These are phyloP conservation scores for Nasturtium officinale DNA, from an alignment of 345 rosid species.

Conservation along the genomic window DNA sequence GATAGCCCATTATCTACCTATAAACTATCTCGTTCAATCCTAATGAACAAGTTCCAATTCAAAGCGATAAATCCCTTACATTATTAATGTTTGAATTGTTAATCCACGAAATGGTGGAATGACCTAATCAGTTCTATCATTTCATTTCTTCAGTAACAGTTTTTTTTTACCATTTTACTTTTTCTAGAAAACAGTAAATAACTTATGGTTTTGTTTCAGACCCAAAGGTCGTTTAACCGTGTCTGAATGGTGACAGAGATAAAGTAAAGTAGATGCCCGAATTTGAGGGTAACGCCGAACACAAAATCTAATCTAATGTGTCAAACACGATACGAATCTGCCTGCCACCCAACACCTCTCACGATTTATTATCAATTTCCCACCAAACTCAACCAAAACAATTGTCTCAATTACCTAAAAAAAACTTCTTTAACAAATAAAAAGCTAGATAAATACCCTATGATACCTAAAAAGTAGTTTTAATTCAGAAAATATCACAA, in stretches of 20 bases:
- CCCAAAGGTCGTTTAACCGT: constrained; percentile 2
- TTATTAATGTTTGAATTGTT: background rate
- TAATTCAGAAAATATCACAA: background rate
- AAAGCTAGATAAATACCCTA: background rate
- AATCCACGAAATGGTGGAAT: background rate
- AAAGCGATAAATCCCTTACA: background rate
- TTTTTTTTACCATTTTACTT: background rate
- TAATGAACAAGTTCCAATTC: background rate
- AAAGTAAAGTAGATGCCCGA: constrained; percentile 36
- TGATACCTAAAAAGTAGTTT: background rate
- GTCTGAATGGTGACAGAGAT: constrained; percentile 25
- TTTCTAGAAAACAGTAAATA: background rate
- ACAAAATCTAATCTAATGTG: constrained; percentile 39
- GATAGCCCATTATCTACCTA: background rate
- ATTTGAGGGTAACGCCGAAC: constrained; percentile 36
- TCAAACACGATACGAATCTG: constrained; percentile 42
- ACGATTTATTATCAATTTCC: constrained; percentile 11
- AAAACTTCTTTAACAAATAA: background rate
- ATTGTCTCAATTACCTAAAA: constrained; percentile 18
- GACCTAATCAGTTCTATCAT: background rate
- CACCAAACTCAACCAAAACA: constrained; percentile 42
- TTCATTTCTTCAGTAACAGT: background rate
- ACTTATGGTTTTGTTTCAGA: background rate
- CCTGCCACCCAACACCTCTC: constrained; percentile 25
- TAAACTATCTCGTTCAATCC: background rate